Conservation (phyloP, 2,329 filamentous ascomycete genomes). For the Lanzia echinophila region DNA sequence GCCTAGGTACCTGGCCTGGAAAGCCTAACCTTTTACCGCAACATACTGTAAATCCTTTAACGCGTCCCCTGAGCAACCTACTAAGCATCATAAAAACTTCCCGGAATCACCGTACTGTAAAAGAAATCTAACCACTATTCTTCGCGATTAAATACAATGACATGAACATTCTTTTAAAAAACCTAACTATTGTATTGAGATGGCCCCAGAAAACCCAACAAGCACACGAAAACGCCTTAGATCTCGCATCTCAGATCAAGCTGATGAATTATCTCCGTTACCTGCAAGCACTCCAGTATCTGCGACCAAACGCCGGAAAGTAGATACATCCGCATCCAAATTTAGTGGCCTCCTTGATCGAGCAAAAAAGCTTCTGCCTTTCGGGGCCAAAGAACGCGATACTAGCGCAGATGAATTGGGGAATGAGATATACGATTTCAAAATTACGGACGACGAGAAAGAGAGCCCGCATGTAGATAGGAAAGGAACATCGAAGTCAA, state of each 20-base stretch:
- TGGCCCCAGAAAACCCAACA: slow-evolving; percentile 1
- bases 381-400: not conserved
- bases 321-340: not conserved
- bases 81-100: no score
- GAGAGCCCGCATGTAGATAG: not conserved
- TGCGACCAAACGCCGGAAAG: slow-evolving; percentile 7
- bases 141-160: not conserved
- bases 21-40: no score
- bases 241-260: slow-evolving; percentile 5
- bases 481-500: not conserved
- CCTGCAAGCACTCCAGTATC: slow-evolving; percentile 5
- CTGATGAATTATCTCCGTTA: slow-evolving; percentile 7
- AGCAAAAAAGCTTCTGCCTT: slow-evolving; percentile 3
- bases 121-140: not conserved
- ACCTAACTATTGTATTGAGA: not conserved
- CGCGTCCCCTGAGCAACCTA: slow-evolving; percentile 6
- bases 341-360: not conserved
- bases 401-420: slow-evolving; percentile 6
- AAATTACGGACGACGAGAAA: slow-evolving; percentile 11
- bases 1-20: no score
- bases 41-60: no score
- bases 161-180: not conserved
- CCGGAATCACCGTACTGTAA: not conserved
- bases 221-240: slow-evolving; percentile 9
- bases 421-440: slow-evolving; percentile 8